Base-by-base conservation (phyloP, 345 rosid species). In the Anastatica hierochuntica region DNA sequence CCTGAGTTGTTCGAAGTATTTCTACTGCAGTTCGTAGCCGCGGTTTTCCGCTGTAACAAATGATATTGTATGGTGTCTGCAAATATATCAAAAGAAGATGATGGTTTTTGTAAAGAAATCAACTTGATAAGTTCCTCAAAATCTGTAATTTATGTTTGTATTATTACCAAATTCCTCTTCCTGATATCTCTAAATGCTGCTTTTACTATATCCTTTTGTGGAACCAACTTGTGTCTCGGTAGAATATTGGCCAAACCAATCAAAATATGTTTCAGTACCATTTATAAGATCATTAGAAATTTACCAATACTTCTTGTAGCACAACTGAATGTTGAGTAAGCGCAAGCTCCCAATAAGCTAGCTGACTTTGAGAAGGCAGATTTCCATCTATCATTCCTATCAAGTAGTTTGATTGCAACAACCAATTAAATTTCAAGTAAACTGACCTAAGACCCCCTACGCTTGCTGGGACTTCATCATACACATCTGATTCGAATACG, bases 191-290 rank as follows among this genome's bases (percentile, higher is more conserved):
- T 78, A 60, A 80, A 85, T 16, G 87, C 81, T 23, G 85, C 80
- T 56, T 77, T 90, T 14, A 88, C 94, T 73, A 92, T 43, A 69
- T 88, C 82, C 74, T 79, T 83, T 54, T 80, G 86, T 15, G 97
- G 99, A 58, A 92, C 99, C 61, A 85, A 66, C 81, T 92, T 92
- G 19, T 58, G 69, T 70, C 49, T 88, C 5, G 97, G 99, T 36
- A 92, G 79, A 67, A 92, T 21, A 48, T 61, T 74, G 39, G 97
- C 85, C 5, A 92, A 30, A 26, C 81, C 85, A 1, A 88, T 85
- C 63, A 92, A 75, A 19, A 92, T 15, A 63, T 77, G 73, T 34
- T 71, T 75, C 51, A 88, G 20, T 2, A 82, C 27, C 47, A n/a
- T n/a, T n/a, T n/a, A n/a, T n/a, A n/a, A n/a, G n/a, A n/a, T n/a